These are phyloP conservation scores for Fragilariopsis cylindrus DNA, from an alignment of 108 stramenopile species.

Conservation along the genomic window DNA sequence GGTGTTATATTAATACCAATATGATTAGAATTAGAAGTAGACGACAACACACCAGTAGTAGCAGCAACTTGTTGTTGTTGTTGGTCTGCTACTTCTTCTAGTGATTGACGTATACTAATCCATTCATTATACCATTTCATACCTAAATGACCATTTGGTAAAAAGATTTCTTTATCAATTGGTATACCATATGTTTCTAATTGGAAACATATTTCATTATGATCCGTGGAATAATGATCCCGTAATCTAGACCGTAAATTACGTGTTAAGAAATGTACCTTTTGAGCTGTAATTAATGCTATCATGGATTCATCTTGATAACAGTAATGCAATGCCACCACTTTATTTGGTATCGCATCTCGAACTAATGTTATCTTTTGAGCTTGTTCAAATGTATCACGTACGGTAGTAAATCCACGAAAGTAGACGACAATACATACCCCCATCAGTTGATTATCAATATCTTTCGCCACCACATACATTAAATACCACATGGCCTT, in stretches of 20 bases:
- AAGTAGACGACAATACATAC: conserved; percentile 15
- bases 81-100: conserved; percentile 5
- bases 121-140: conserved; percentile 34
- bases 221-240: conserved; percentile 9
- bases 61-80: neutral
- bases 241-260: conserved; percentile 19
- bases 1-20: conserved; percentile 12
- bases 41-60: too few relatives aligned
- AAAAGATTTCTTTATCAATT: neutral
- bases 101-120: conserved; percentile 7
- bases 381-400: conserved; percentile 3
- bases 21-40: neutral
- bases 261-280: conserved; percentile 10
- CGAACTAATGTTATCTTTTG: neutral
- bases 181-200: conserved; percentile 38
- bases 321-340: conserved; percentile 27
- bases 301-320: conserved; percentile 28
- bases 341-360: conserved; percentile 20
- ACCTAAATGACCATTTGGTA: conserved; percentile 9
- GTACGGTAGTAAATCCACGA: conserved; percentile 1
- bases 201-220: conserved; percentile 11
- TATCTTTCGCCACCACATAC: conserved; percentile 15
- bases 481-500: conserved; percentile 30
- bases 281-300: conserved; percentile 12
- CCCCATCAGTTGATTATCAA: conserved; percentile 22